Base-by-base conservation (phyloP, 225 moss, liverwort and hornwort species). In the Pleurozium schreberi region DNA sequence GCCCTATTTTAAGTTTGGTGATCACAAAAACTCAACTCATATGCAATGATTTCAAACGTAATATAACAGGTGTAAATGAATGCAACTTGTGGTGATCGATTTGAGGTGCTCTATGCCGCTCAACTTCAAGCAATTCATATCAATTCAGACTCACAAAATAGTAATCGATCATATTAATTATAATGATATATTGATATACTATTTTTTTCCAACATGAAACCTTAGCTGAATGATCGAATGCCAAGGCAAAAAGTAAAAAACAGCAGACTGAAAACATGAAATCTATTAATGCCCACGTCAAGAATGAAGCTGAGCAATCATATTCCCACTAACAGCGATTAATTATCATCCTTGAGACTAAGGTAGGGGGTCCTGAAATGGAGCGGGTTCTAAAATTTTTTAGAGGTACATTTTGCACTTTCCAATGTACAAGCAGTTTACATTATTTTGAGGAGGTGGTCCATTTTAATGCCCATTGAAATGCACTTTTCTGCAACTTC, bases 201-300 rank as follows among this genome's bases (percentile, higher is more conserved):
- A n/a, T n/a, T n/a, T n/a, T 14, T 43, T 18, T 31, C 9, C 30
- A 14, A 42, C 43, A 30, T 31, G 21, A 14, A 61, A 81, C 43
- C 79, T 43, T 9, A 18, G 63, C 49, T 61, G 45, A 70, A 53
- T 42, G 31, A 57, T 57, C 57, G 18, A 83, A 31, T 31, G 25
- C 67, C 88, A 67, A 36, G 28, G 31, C 68, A 33, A 75, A 28
- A 36, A 60, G 7, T 59, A 23, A 14, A 67, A 67, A 45, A 89
- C 74, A 89, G 81, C 66, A 87, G 85, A 88, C 34, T 67, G 85
- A 92, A 89, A 53, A 30, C 40, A 85, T 89, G 89, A 89, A 92
- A 67, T 89, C 85, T 92, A 88, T 88, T 90, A 92, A 90, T 67
- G 92, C 85, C 92, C 92, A 92, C 76, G 82, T 59, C 40, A 78